Percentiles rank a stretch among this genome's conserved stretches.
Conservation (phyloP, 148 eudicot species). For the Spergularia marina region DNA sequence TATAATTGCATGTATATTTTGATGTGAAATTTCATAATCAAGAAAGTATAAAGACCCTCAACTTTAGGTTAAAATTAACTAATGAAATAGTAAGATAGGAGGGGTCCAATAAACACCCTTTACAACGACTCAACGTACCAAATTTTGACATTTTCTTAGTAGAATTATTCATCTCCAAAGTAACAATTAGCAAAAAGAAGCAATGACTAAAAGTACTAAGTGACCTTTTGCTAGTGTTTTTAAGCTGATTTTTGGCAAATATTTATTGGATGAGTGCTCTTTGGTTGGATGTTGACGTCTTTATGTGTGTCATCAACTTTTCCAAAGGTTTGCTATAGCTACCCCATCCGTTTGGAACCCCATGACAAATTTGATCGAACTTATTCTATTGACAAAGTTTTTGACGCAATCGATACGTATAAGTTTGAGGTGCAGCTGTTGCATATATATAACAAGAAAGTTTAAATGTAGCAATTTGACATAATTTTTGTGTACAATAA, state of each 20-base stretch:
- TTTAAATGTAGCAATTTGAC: no score
- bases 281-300: conserved; percentile 18
- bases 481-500: no score
- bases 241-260: conserved; percentile 13
- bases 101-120: conserved; percentile 6
- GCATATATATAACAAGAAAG: no score
- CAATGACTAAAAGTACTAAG: not conserved
- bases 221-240: conserved; percentile 12
- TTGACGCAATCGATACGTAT: no score
- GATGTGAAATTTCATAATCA: not conserved
- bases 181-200: not conserved
- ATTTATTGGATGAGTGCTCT: conserved; percentile 8
- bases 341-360: not conserved
- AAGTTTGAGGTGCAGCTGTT: no score
- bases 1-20: no score
- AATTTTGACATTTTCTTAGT: conserved; percentile 14
- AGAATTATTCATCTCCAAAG: not conserved
- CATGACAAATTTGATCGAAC: not conserved
- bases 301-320: conserved; percentile 5
- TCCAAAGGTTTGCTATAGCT: conserved; percentile 5
- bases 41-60: not conserved
- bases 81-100: not conserved
- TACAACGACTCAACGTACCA: conserved; percentile 18
- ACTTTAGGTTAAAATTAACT: not conserved
- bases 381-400: not conserved